Base-by-base conservation (phyloP, 2,329 filamentous ascomycete genomes). In the Fusarium secorum region DNA sequence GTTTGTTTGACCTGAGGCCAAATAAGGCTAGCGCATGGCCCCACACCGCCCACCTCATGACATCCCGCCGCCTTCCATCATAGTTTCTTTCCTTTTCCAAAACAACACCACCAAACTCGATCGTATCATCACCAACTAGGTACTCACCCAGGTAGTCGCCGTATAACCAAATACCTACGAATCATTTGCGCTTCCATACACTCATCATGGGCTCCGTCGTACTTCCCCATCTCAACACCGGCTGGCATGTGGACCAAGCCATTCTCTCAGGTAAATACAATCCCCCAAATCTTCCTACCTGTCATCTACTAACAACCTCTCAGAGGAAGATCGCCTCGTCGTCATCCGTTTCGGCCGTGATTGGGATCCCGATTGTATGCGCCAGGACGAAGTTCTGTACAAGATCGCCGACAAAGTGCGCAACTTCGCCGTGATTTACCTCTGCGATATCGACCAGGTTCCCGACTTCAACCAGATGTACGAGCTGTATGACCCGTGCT, bases 181-280 rank as follows among this genome's bases (percentile, higher is more conserved):
- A 10, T 20, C 14, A 5, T 28, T n/a, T 20, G 14, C 28, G 26
- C 17, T n/a, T 7, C 7, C 32, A 22, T 14, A 28, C 18, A 28
- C 35, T n/a, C 35, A 62, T 36, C 15, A 88, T 88, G 86, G 94
- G 94, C 76, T 97, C 94, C 77, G 93, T 98, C 70, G 93, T 97
- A 53, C 90, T 99, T 57, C 95, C 95, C 48, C 95, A 98, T 82
- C 88, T 99, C 49, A 89, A 89, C 75, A 95, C 93, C 44, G 96
- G 93, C 81, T 99, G 95, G 96, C 96, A 99, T 82, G 96, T 99
- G 78, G 96, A 98, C 85, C 95, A 98, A 83, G 94, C 95, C 71
- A 98, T 98, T 78, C 90, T 78, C 64, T 88, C 87, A 45, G 70
- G 70, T 72, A 71, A 60, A 41, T 26, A 42, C 33, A 20, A 28